Evolutionary conservation across 257 asterid species (phyloP).

Genomic region (Capsicum pubescens): DNA sequence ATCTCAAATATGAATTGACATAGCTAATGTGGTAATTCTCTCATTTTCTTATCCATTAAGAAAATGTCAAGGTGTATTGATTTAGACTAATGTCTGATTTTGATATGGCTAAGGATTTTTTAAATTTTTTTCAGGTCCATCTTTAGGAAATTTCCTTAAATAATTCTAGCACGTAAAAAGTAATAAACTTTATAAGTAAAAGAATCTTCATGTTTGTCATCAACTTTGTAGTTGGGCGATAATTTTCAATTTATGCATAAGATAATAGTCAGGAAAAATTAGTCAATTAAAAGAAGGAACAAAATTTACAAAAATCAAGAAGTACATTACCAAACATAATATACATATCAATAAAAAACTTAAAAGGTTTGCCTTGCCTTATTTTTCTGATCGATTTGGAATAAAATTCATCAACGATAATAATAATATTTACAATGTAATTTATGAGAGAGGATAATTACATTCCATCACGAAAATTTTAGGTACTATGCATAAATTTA

Average conservation of each 20-base stretch:
- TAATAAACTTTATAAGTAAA: background rate
- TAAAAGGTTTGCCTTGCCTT: background rate
- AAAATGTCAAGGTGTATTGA: background rate
- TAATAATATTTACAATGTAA: too few species aligned
- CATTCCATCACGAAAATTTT: too few species aligned
- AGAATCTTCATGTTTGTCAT: slow-evolving; percentile 9
- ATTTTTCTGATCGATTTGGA: background rate
- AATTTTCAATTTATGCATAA: slow-evolving; percentile 20
- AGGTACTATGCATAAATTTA: too few species aligned
- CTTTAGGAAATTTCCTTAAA: background rate
- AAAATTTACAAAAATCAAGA: background rate
- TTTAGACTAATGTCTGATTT: background rate
- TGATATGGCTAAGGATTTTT: background rate
- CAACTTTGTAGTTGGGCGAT: background rate
- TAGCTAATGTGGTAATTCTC: background rate
- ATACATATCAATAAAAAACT: too few species aligned
- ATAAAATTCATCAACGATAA: background rate
- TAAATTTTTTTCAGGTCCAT: background rate
- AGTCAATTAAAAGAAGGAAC: background rate
- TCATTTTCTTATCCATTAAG: background rate
- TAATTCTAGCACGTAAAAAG: background rate
- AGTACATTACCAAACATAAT: background rate
- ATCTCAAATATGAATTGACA: background rate
- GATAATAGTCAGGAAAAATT: background rate
- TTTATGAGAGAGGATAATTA: too few species aligned